Evolutionary conservation across 2,329 filamentous ascomycete species (phyloP).

Genomic region (Trichothecium sympodiale): DNA sequence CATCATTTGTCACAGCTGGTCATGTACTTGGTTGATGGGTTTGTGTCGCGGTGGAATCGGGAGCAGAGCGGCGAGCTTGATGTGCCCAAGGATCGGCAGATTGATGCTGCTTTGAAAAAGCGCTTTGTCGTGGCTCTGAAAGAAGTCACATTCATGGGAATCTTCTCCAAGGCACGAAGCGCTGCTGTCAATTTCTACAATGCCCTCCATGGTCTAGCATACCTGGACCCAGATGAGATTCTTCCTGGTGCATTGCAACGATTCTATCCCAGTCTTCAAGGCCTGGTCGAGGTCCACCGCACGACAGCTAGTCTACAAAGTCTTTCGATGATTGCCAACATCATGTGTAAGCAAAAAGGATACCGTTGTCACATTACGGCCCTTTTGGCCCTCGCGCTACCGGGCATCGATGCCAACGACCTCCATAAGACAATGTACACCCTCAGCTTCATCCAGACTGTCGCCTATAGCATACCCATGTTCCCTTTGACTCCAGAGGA

Average conservation of each 20-base stretch:
- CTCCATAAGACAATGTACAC: conserved; percentile 93
- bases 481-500: conserved; percentile 55
- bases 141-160: conserved; percentile 95
- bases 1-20: conserved; percentile 81
- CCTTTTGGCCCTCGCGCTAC: conserved; percentile 79
- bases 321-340: conserved; percentile 80
- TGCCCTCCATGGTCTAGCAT: conserved; percentile 80
- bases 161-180: conserved; percentile 90
- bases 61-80: conserved; percentile 90
- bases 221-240: conserved; percentile 82
- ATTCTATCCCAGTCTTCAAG: conserved; percentile 95
- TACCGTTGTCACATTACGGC: conserved; percentile 94
- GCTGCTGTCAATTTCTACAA: conserved; percentile 87
- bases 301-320: conserved; percentile 90
- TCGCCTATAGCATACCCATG: conserved; percentile 93
- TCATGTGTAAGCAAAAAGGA: conserved; percentile 89
- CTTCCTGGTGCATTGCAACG: conserved; percentile 87
- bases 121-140: conserved; percentile 82
- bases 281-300: conserved; percentile 90
- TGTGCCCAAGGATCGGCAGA: conserved; percentile 64
- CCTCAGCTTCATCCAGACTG: conserved; percentile 86
- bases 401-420: conserved; percentile 96
- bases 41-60: conserved; percentile 94
- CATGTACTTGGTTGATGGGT: conserved; percentile 88
- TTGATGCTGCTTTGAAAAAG: conserved; percentile 71